Base-by-base conservation (phyloP, 768 basidiomycete genomes). In the Mrakia frigida region DNA sequence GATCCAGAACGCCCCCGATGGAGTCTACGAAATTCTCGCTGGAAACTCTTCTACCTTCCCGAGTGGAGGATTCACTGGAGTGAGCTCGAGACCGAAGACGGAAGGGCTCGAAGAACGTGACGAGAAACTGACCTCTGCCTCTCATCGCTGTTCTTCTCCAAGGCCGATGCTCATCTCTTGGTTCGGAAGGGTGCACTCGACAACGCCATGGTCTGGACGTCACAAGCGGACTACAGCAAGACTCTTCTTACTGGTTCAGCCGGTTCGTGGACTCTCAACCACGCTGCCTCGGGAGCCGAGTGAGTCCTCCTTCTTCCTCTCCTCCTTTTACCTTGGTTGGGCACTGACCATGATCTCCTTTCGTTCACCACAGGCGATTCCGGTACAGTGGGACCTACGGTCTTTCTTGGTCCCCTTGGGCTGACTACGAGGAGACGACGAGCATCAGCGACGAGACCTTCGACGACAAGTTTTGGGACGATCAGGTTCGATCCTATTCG, bases 361-460 rank as follows among this genome's bases (percentile, higher is more conserved):
- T 23, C 61, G 7, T 65, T n/a, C n/a, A n/a, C n/a, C 23, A 25
- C 65, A 65, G 63, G 28, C 31, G 85, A 86, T 90, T 93, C 85
- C 88, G 94, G 65, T 95, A 93, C 82, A 90, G 92, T 16, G 88
- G 89, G 85, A 90, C 94, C 84, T 96, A 90, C 80, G 93, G 92
- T 10, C 87, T 87, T 81, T 90, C 87, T 79, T 96, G 94, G 94
- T 87, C 91, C 9, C 82, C 86, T 28, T 96, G 94, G 94, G 83
- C 84, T 25, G 85, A 85, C 71, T 96, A 91, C 90, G 91, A 94
- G 83, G 87, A 89, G 72, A 87, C 85, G n/a, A 90, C 91, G 0
- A 86, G 84, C 0, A 87, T 96, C 72, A 86, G 90, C 76, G 82
- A 87, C 10, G 84, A 82, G 25, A 78, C 88, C 14, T 91, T 94